Conservation (phyloP, 2,329 filamentous ascomycete genomes). For the Sporothrix brunneoviolacea region DNA sequence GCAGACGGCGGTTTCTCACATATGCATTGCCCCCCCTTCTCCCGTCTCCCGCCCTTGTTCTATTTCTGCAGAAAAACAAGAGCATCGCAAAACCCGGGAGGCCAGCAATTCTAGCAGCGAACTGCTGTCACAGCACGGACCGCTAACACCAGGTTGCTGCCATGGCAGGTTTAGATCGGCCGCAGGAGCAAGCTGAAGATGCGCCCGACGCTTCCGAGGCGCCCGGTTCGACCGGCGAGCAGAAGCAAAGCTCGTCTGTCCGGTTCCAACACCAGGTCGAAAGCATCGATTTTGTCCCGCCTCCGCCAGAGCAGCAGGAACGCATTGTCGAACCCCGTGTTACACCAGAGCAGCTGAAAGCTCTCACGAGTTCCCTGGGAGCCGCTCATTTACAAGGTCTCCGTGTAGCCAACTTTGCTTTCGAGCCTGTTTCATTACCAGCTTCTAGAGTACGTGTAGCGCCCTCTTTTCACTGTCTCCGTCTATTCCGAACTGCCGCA, state of each 20-base stretch:
- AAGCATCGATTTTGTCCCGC: slow-evolving; percentile 52
- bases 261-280: slow-evolving; percentile 66
- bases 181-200: slow-evolving; percentile 1
- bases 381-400: slow-evolving; percentile 71
- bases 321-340: background rate
- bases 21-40: background rate
- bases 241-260: slow-evolving; percentile 33
- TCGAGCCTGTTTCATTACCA: slow-evolving; percentile 85
- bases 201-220: slow-evolving; percentile 7
- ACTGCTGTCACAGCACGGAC: background rate
- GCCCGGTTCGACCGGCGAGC: slow-evolving; percentile 22
- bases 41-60: background rate
- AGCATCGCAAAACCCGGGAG: background rate
- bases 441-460: slow-evolving; percentile 60
- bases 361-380: slow-evolving; percentile 65
- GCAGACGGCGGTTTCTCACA: background rate
- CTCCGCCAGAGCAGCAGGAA: slow-evolving; percentile 19
- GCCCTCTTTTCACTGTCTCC: slow-evolving; percentile 9
- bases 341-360: slow-evolving; percentile 55
- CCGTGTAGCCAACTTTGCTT: slow-evolving; percentile 79
- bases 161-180: slow-evolving; percentile 8
- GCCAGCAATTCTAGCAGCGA: background rate
- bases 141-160: slow-evolving; percentile 3
- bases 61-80: background rate
- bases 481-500: background rate